phyloP scores from a whole-genome alignment of 345 rosid genomes.

The Durio zibethinus region DNA sequence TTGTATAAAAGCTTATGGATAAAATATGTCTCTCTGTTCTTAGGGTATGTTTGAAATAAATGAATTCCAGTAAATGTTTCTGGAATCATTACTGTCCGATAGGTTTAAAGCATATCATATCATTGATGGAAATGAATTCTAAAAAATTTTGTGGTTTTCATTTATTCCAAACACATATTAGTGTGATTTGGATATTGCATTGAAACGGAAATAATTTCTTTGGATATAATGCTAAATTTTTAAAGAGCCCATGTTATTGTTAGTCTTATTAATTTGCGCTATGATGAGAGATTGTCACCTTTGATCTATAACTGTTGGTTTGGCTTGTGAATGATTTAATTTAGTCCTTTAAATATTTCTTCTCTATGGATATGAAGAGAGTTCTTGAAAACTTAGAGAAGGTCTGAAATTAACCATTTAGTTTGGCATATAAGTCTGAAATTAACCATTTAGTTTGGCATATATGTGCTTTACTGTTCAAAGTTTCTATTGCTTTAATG shows the following conservation, averaged over 20 bases:
- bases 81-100: not conserved
- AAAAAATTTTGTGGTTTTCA: not conserved
- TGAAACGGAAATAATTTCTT: not conserved
- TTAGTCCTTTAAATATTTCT: not conserved
- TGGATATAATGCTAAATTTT: not conserved
- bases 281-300: not conserved
- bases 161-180: not conserved
- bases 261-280: not conserved
- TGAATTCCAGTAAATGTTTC: not conserved
- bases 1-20: not conserved
- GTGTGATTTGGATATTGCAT: slow-evolving; percentile 2
- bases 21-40: not conserved
- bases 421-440: not conserved
- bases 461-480: not conserved
- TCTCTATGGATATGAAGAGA: not conserved
- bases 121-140: not conserved
- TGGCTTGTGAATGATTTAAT: not conserved
- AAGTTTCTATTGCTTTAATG: not conserved
- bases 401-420: not conserved
- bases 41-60: not conserved
- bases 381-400: not conserved
- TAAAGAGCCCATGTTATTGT: not conserved
- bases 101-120: not conserved
- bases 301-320: not conserved
- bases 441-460: not conserved